Evolutionary conservation across 441 rosid species (phyloP), one percentile per base, ranked within the genome.

Genomic region (Lepidium campestre): DNA sequence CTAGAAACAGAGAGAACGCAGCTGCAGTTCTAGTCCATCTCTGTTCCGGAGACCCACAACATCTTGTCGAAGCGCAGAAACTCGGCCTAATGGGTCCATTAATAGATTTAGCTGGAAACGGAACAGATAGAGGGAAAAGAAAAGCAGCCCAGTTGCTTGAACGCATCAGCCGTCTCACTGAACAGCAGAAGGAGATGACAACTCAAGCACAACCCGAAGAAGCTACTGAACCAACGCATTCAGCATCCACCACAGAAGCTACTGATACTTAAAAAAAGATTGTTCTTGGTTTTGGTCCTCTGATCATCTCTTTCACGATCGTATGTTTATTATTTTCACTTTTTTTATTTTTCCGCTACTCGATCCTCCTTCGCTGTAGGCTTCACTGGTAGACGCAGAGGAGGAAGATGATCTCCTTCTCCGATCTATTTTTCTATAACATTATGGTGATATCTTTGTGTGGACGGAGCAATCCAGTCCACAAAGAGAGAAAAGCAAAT

Each of bases 1-100:
- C 97, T 0, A 81, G 96, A 69, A 90, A 90, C 83, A 78, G 75
- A 72, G 98, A 93, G 79, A 93, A 93, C 42, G 93, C 93, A n/a
- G 97, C 97, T 32, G 98, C 97, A 4, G 89, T 93, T 45, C 67
- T 93, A 84, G 93, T 93, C 54, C 95, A 93, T 68, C 95, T 93
- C 67, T 85, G 88, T 71, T 42, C 91, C 2, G 94, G 86, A 62
- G 98, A 87, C 70, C 90, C 83, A 45, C 82, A 81, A 50, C 72
- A 86, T 73, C 39, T 87, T 46, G 84, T 78, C 6, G 86, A 84
- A 78, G 97, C 98, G 0, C 86, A 80, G 69, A 86, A 90, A 53
- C 83, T 85, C 13, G 96, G 94, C 12, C 88, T 87, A 40, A 82
- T 85, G 88, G 86, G 76, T 32, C 79, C 87, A 3, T 70, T 90